These are phyloP conservation scores for Dicorynia guianensis DNA, from an alignment of 306 rosid species.

Conservation along the genomic window DNA sequence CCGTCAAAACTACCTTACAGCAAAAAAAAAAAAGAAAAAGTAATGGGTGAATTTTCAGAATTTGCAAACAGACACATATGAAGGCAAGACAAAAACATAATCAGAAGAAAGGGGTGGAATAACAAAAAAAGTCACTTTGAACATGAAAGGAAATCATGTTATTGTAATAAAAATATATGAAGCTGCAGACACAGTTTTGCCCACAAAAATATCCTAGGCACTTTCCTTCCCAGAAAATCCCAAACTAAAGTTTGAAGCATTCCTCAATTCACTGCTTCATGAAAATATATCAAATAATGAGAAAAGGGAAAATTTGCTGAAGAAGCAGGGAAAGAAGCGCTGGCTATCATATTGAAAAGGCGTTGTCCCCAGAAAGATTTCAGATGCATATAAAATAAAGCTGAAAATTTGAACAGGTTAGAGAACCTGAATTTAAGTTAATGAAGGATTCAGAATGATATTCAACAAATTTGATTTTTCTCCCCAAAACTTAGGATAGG, in stretches of 20 bases:
- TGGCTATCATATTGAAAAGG: slow-evolving; percentile 14
- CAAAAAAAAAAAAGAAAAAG: slow-evolving; percentile 60
- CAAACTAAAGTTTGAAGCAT: slow-evolving; percentile 9
- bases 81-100: slow-evolving; percentile 9
- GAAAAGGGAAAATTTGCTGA: neutral
- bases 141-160: slow-evolving; percentile 1
- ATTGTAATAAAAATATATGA: neutral
- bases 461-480: neutral
- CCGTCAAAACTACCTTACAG: slow-evolving; percentile 96
- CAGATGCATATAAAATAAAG: slow-evolving; percentile 5
- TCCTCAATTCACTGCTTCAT: neutral
- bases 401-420: neutral
- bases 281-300: neutral
- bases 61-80: slow-evolving; percentile 7
- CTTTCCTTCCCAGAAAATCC: neutral
- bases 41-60: slow-evolving; percentile 40
- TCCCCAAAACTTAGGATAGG: neutral
- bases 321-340: neutral
- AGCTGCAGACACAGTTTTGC: slow-evolving; percentile 11
- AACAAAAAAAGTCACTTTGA: neutral
- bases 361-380: neutral
- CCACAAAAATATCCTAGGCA: slow-evolving; percentile 10
- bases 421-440: neutral
- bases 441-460: neutral
- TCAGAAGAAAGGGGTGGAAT: neutral